A percentile compares a stretch with the other conserved stretches of the same genome.
phyloP scores from a whole-genome alignment of 176 grass and related monocot genomes.

The Lolium multiflorum region DNA sequence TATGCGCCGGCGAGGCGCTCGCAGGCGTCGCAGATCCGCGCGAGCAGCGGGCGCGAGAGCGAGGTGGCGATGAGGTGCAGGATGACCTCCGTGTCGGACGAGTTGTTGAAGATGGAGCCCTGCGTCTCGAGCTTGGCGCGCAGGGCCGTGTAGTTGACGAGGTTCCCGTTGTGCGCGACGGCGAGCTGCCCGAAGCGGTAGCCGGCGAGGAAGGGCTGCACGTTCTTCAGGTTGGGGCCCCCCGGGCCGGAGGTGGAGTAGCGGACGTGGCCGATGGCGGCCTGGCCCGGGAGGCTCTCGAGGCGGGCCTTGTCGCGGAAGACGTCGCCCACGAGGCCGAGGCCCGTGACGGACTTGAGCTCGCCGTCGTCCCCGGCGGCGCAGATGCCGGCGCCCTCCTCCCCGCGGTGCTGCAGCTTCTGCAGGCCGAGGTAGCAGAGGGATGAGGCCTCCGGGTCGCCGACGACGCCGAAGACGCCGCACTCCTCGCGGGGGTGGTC shows the following conservation, averaged over 20 bases:
- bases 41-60: slow-evolving; percentile 72
- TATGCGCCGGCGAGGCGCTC: slow-evolving; percentile 76
- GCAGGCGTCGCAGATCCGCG: slow-evolving; percentile 79
- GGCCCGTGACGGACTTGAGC: slow-evolving; percentile 62
- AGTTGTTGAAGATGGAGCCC: slow-evolving; percentile 92
- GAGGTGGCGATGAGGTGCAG: slow-evolving; percentile 92
- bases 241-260: slow-evolving; percentile 80
- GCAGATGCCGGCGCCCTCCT: slow-evolving; percentile 90
- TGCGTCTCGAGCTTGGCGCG: slow-evolving; percentile 68
- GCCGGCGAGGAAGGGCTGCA: slow-evolving; percentile 90
- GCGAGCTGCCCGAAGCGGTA: slow-evolving; percentile 87
- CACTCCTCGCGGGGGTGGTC: slow-evolving; percentile 98
- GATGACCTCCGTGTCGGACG: slow-evolving; percentile 97
- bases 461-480: slow-evolving; percentile 86
- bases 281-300: slow-evolving; percentile 56
- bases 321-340: slow-evolving; percentile 82
- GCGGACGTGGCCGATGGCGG: slow-evolving; percentile 80
- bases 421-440: slow-evolving; percentile 84
- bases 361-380: slow-evolving; percentile 44
- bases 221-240: slow-evolving; percentile 54
- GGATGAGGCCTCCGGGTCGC: slow-evolving; percentile 73
- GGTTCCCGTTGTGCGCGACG: slow-evolving; percentile 91
- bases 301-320: slow-evolving; percentile 66
- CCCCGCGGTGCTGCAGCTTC: slow-evolving; percentile 90
- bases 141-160: slow-evolving; percentile 76